phyloP scores from a whole-genome alignment of 371 early-diverging fungal species.

The Batkoa obscura region DNA sequence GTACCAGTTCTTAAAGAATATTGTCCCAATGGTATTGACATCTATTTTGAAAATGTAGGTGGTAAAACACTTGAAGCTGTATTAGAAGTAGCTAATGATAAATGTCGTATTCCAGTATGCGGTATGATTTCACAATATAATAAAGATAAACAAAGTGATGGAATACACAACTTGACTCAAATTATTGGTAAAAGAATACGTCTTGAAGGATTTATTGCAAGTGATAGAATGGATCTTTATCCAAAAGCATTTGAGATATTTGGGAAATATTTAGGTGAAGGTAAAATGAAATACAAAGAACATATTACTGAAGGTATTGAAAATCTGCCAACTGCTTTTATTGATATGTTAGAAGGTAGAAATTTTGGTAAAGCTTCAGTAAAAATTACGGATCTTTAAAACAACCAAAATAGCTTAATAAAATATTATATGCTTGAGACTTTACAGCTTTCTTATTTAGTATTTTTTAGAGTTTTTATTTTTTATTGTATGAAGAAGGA shows the following conservation, averaged over 20 bases:
- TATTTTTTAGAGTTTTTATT: no score
- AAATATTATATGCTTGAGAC: no score
- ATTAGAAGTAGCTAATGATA: constrained; percentile 17
- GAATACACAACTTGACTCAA: constrained; percentile 20
- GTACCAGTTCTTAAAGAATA: constrained; percentile 17
- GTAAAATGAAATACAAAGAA: constrained; percentile 43
- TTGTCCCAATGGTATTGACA: constrained; percentile 44
- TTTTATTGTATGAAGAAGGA: no score
- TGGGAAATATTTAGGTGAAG: no score
- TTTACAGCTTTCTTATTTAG: no score
- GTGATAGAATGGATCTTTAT: no score
- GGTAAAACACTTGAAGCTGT: constrained; percentile 43
- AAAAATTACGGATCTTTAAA: no score
- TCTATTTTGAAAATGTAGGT: constrained; percentile 50
- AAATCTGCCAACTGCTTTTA: constrained; percentile 50
- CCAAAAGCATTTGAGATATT: no score
- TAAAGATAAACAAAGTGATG: constrained; percentile 17
- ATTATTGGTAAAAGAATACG: constrained; percentile 24
- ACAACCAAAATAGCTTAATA: no score
- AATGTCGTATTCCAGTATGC: constrained; percentile 28
- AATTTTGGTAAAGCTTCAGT: background rate
- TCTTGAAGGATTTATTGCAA: constrained; percentile 33
- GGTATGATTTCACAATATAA: constrained; percentile 56
- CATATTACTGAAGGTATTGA: constrained; percentile 54
- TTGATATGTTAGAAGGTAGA: constrained; percentile 40